Evolutionary conservation across 2,329 filamentous ascomycete genomes (phyloP), one percentile per base, ranked within the genome.

Genomic region (Monosporascus sp.): DNA sequence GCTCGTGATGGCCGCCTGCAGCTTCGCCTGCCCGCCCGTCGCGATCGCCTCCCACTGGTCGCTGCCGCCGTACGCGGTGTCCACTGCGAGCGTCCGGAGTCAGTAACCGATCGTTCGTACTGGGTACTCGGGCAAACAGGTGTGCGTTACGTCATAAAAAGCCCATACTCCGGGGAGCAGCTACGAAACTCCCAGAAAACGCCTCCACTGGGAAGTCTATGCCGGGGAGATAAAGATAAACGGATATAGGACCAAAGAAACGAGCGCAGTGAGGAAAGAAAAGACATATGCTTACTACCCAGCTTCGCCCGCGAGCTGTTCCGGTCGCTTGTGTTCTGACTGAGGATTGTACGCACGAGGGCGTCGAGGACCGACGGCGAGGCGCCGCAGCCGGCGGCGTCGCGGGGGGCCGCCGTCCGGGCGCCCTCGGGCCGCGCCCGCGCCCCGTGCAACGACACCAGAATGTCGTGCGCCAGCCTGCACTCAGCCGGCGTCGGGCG

Each of bases 401-500:
- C 78, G 5, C 83, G 70, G 0, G 88, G 85, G 18, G 81, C 77
- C 3, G 38, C 49, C 3, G 53, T 81, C 3, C 89, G 75, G 1
- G 14, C 43, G 14, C 75, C 76, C 9, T 79, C 75, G 0, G 89
- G 89, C 0, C 82, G 79, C 41, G 71, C 67, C 25, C 87, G 78
- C 50, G 80, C 75, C 11, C 89, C 88, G 64, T 93, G 88, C 0
- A 85, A 69, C 6, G 72, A 72, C 2, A 82, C 76, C 0, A 94
- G 79, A 25, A 91, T 77, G 3, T 72, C 70, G 55, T 84, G 82
- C n/a, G 90, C 86, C 52, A 84, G 77, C 55, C 80, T 74, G 68
- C 88, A 90, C 64, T 91, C 86, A 31, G 80, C 77, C 0, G 79
- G 67, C 0, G 85, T 89, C 0, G 89, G 89, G 57, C 78, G 83